Base-by-base conservation (phyloP, 805 yeast species). In the Jamesozyma hellenica region DNA sequence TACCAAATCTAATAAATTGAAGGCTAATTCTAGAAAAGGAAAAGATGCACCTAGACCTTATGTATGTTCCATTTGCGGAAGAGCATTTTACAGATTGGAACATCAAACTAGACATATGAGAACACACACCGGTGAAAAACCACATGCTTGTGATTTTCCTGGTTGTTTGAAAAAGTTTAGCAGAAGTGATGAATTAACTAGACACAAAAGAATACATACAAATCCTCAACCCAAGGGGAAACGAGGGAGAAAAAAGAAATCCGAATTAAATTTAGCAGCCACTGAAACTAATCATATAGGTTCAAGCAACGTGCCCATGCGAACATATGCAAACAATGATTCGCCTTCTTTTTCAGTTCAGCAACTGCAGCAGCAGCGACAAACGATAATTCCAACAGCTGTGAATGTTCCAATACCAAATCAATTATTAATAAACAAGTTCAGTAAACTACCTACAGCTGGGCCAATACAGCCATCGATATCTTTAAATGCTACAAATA, bases 101-200 rank as follows among this genome's bases (percentile, higher is more conserved):
- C 90, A 81, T 58, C 86, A 79, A 53, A 79, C 87, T 8, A 69
- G 90, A 51, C 90, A 81, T 51, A 78, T 81, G 42, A 65, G 88
- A 52, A 81, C 87, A 11, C 90, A 81, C 52, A 81, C 90, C 0
- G 90, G 90, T 19, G 88, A 82, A 52, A 80, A 78, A 55, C 90
- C 90, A 3, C 87, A 81, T 57, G 72, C 71, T n/a, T 81, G 88
- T 60, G 71, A 76, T 21, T 81, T 70, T 48, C 81, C 82, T 0
- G 82, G 82, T 0, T 81, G 90, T 56, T 64, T 68, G 41, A 81
- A 81, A 61, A 67, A 71, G 43, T 81, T 81, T 52, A 72, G 81
- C 35, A 64, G 90, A 41, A 74, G 80, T 25, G 90, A 81, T 57
- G 90, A 81, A 54, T 63, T 81, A 38, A 81, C 86, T 12, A 69